Conservation (phyloP, 2,329 filamentous ascomycete species). For the Aspergillus ustus region DNA sequence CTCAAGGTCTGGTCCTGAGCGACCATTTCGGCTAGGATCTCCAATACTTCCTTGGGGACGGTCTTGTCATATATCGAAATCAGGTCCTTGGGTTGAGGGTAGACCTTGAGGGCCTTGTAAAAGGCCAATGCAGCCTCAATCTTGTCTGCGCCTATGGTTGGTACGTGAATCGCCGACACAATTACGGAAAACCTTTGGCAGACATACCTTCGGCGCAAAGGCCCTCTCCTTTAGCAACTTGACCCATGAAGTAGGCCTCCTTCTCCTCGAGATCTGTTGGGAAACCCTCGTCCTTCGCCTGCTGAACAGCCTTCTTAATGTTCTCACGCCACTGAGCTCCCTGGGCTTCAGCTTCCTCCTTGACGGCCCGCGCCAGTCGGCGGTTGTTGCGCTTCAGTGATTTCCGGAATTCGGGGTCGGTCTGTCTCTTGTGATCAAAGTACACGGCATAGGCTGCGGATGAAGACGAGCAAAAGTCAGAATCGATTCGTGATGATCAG, state of each 20-base stretch:
- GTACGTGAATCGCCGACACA: conserved; percentile 19
- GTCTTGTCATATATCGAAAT: conserved; percentile 99
- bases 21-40: conserved; percentile 98
- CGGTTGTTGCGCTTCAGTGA: conserved; percentile 57
- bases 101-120: conserved; percentile 98
- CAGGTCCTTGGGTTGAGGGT: conserved; percentile 88
- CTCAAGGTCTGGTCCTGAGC: conserved; percentile 80
- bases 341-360: conserved; percentile 53
- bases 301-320: conserved; percentile 76
- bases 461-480: conserved; percentile 13
- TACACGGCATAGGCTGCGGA: conserved; percentile 65
- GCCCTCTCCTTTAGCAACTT: conserved; percentile 85
- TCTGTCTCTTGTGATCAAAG: conserved; percentile 69
- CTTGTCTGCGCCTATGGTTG: conserved; percentile 43
- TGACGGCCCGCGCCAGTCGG: conserved; percentile 51
- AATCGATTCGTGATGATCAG: conserved; percentile 1
- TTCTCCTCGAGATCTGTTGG: conserved; percentile 88
- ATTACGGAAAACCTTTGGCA: conserved; percentile 1
- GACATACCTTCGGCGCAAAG: conserved; percentile 79
- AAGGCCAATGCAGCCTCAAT: conserved; percentile 91
- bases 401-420: conserved; percentile 66
- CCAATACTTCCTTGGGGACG: conserved; percentile 93
- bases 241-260: conserved; percentile 95
- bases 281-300: conserved; percentile 89
- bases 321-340: conserved; percentile 59